Base-by-base conservation (phyloP, 345 rosid species). In the Balakata baccata region DNA sequence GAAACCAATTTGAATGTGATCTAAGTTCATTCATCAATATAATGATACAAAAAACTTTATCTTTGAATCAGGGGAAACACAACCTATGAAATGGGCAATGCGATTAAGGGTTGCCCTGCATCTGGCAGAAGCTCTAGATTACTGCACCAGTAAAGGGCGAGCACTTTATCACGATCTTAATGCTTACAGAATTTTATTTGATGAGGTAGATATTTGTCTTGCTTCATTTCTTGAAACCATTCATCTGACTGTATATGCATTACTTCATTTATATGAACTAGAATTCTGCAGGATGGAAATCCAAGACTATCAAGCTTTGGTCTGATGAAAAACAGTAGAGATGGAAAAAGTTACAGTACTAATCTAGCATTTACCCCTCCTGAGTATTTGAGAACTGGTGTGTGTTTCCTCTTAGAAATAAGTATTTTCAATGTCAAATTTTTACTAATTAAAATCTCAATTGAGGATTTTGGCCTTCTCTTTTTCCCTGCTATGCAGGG, bases 71-170 rank as follows among this genome's bases (percentile, higher is more conserved):
- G 97, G 98, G 97, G 98, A 94, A 75, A 60, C 88, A 63, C 91
- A 90, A 69, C 98, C 98, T 37, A 92, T 94, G 96, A 90, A 90
- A 82, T 94, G 98, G 98, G 92, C 91, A 1, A 94, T 94, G 97
- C 78, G 98, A 65, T 73, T 92, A 74, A 89, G 98, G 89, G 98
- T 92, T 70, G 94, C 88, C 72, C 87, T 92, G 72, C 90, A 92
- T 84, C 89, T 94, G 68, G 98, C 98, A 71, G 89, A 94, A 87
- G 98, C 97, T 64, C 84, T 94, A 71, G 98, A 92, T 49, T 88
- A 92, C 78, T 94, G 98, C 82, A 89, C 90, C 2, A 85, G 83
- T 74, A 92, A 83, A 88, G 98, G 98, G 37, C 92, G 98, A 20
- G 90, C 89, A 3, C 92, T 94, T 39, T 94, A 94, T 82, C 98